phyloP scores from a whole-genome alignment of 1,284 basidiomycete genomes.

The Sporisorium sorghi region DNA sequence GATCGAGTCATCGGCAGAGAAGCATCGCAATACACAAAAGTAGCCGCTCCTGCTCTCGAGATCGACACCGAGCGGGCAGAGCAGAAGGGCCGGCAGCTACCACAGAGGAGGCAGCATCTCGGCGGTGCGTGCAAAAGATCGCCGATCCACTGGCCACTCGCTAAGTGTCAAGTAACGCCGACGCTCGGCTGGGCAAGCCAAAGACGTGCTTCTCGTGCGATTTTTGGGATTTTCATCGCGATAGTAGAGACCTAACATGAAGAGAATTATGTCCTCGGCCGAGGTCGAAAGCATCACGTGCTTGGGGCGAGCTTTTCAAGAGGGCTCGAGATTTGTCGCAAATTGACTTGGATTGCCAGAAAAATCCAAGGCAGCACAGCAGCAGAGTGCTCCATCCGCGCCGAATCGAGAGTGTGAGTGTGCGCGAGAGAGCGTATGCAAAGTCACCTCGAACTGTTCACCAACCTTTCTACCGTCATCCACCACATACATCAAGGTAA shows the following conservation, averaged over 20 bases:
- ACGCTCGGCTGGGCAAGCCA: background rate
- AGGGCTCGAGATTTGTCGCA: background rate
- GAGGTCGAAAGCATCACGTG: background rate
- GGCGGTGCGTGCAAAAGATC: background rate
- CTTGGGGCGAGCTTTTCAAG: background rate
- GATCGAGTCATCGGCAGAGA: too few relatives aligned
- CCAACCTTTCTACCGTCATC: slow-evolving; percentile 42
- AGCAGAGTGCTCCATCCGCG: background rate
- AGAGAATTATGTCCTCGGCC: too few relatives aligned
- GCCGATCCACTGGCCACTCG: background rate
- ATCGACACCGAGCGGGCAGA: too few relatives aligned
- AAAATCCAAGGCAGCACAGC: slow-evolving; percentile 3
- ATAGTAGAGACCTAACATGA: background rate
- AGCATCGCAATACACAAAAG: too few relatives aligned
- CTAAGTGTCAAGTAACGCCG: slow-evolving; percentile 7
- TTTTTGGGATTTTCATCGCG: background rate
- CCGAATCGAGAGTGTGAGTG: background rate
- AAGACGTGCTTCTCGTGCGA: slow-evolving; percentile 2
- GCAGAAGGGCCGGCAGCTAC: too few relatives aligned
- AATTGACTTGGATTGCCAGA: background rate
- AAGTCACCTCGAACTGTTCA: background rate
- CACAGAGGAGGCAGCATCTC: background rate
- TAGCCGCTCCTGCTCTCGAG: too few relatives aligned
- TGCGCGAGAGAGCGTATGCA: slow-evolving; percentile 6
- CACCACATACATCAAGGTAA: slow-evolving; percentile 49